These are phyloP conservation scores for Aspergillus spinulosporus DNA, from an alignment of 2,329 filamentous ascomycete genomes.

Conservation along the genomic window DNA sequence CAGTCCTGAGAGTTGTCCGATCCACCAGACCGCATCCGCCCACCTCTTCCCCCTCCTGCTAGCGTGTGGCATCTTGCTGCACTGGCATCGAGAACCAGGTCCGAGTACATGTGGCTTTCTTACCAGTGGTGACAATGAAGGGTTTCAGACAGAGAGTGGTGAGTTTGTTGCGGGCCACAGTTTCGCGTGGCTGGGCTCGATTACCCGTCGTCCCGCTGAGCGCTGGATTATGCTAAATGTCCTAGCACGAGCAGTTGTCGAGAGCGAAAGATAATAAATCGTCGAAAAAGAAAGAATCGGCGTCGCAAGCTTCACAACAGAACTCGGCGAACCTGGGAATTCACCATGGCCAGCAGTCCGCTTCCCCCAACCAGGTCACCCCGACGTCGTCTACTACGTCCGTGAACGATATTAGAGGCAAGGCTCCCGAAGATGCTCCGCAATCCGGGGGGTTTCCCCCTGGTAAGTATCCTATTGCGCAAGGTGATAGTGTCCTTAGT, in stretches of 20 bases:
- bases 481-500: constrained; percentile 34
- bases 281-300: constrained; percentile 58
- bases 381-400: constrained; percentile 88
- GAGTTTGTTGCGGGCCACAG: constrained; percentile 48
- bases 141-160: constrained; percentile 97
- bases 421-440: constrained; percentile 55
- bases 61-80: constrained; percentile 38
- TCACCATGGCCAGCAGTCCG: constrained; percentile 55
- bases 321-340: constrained; percentile 57
- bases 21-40: constrained; percentile 17
- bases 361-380: constrained; percentile 65
- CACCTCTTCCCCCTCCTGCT: constrained; percentile 30
- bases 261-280: constrained; percentile 89
- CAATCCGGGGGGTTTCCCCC: constrained; percentile 33
- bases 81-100: constrained; percentile 33
- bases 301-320: constrained; percentile 73
- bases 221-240: constrained; percentile 28
- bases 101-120: constrained; percentile 40
- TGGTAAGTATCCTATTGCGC: constrained; percentile 42
- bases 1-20: constrained; percentile 25
- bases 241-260: constrained; percentile 78
- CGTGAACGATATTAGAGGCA: constrained; percentile 81
- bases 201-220: constrained; percentile 28
- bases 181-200: constrained; percentile 24
- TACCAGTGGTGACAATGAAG: constrained; percentile 71